Evolutionary conservation across 1,284 basidiomycete species (phyloP).

Genomic region (Hymenochaete sp.): DNA sequence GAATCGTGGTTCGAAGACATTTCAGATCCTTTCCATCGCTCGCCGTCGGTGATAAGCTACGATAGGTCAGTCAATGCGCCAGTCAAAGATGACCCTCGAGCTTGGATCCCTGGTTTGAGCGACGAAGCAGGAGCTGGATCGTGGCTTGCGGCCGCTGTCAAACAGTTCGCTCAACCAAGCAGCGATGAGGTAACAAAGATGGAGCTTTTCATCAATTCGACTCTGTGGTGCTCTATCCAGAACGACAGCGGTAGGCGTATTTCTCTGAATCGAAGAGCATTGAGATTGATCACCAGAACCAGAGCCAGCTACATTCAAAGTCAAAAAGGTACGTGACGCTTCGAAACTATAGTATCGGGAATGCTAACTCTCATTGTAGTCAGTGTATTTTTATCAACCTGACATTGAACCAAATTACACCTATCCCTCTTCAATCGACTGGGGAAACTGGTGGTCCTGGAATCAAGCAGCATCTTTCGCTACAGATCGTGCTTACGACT

Average conservation of each 20-base stretch:
- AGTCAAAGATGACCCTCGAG: constrained; percentile 39
- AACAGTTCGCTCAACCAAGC: constrained; percentile 46
- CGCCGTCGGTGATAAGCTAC: constrained; percentile 50
- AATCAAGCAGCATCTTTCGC: constrained; percentile 40
- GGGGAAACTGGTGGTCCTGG: constrained; percentile 55
- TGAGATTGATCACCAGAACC: constrained; percentile 22
- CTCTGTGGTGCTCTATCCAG: constrained; percentile 45
- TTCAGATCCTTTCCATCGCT: constrained; percentile 44
- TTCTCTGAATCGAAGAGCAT: background rate
- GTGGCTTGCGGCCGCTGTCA: constrained; percentile 50
- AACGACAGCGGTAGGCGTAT: constrained; percentile 36
- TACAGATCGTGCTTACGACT: constrained; percentile 49
- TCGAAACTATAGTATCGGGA: background rate
- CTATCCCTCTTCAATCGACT: constrained; percentile 42
- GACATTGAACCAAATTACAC: constrained; percentile 36
- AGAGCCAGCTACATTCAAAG: constrained; percentile 25
- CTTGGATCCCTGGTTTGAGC: constrained; percentile 50
- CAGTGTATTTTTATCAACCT: constrained; percentile 49
- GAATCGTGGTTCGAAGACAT: constrained; percentile 45
- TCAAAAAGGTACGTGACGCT: constrained; percentile 37
- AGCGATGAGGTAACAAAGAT: constrained; percentile 44
- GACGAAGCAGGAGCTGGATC: constrained; percentile 53
- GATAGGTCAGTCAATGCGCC: constrained; percentile 42
- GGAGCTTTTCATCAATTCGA: constrained; percentile 41
- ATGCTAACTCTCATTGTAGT: constrained; percentile 25